Percentiles rank a stretch among this genome's conserved stretches.
phyloP scores from a whole-genome alignment of 192 early-diverging fungal genomes.

The Linnemannia exigua region DNA sequence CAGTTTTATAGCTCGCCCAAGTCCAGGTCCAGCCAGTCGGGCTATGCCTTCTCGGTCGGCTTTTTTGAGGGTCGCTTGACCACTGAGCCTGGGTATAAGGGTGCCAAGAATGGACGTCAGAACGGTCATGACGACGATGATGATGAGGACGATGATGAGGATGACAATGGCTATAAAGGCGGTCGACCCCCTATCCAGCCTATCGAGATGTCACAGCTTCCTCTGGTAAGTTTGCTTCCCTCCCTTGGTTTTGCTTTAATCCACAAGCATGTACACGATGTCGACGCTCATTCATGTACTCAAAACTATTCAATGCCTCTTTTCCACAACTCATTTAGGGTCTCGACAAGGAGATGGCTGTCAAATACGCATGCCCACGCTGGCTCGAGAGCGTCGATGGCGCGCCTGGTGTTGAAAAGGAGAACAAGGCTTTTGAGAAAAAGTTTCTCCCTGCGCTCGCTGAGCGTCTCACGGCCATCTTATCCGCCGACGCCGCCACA shows the following conservation, averaged over 20 bases:
- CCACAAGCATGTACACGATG: too few relatives aligned
- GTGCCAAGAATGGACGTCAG: not conserved
- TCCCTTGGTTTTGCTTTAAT: too few relatives aligned
- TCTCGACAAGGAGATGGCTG: conserved; percentile 38
- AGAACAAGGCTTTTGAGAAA: conserved; percentile 6
- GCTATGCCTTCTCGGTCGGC: conserved; percentile 26
- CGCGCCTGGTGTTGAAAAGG: not conserved
- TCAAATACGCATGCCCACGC: conserved; percentile 51
- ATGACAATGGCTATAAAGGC: too few relatives aligned
- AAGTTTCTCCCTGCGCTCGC: conserved; percentile 25
- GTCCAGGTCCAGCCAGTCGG: conserved; percentile 39
- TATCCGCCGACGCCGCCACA: not conserved
- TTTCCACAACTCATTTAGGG: conserved; percentile 25
- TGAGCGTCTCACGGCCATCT: not conserved
- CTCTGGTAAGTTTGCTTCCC: conserved; percentile 17
- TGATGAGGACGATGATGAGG: too few relatives aligned
- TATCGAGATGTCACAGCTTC: conserved; percentile 31
- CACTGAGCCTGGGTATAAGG: not conserved
- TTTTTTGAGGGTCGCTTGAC: conserved; percentile 22
- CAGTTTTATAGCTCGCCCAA: conserved; percentile 26
- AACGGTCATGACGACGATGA: too few relatives aligned
- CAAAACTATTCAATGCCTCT: not conserved
- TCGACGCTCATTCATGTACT: not conserved
- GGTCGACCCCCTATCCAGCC: conserved; percentile 29
- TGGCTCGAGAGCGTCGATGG: conserved; percentile 35